Conservation (phyloP, 108 stramenopile species). For the Schizochytrium sp. region DNA sequence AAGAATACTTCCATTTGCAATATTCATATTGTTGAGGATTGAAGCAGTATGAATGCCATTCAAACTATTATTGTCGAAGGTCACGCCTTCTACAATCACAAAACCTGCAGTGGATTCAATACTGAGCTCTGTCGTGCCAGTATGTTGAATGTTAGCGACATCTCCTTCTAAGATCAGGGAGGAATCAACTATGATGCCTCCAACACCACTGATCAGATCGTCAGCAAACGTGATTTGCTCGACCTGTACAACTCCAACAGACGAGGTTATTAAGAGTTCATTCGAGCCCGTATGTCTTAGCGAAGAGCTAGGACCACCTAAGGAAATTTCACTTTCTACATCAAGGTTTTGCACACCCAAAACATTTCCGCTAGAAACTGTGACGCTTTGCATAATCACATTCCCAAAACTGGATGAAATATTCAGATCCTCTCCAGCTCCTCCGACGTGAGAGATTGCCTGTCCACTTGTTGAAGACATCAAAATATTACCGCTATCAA, state of each 20-base stretch:
- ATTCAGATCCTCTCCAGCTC: too few relatives aligned
- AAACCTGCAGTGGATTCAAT: background rate
- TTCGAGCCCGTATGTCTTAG: background rate
- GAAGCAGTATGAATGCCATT: background rate
- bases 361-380: background rate
- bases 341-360: background rate
- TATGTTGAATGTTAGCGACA: background rate
- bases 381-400: too few relatives aligned
- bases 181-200: background rate
- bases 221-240: background rate
- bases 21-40: background rate
- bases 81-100: background rate
- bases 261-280: background rate
- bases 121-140: background rate
- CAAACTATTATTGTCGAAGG: background rate
- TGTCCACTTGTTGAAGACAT: too few relatives aligned
- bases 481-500: too few relatives aligned
- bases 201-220: background rate
- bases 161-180: background rate
- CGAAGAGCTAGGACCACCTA: background rate
- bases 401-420: too few relatives aligned
- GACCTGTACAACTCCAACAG: background rate
- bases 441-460: too few relatives aligned
- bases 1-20: background rate
- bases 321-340: background rate